phyloP scores from a whole-genome alignment of 1,139 yeast species.

The Diutina pseudorugosa region DNA sequence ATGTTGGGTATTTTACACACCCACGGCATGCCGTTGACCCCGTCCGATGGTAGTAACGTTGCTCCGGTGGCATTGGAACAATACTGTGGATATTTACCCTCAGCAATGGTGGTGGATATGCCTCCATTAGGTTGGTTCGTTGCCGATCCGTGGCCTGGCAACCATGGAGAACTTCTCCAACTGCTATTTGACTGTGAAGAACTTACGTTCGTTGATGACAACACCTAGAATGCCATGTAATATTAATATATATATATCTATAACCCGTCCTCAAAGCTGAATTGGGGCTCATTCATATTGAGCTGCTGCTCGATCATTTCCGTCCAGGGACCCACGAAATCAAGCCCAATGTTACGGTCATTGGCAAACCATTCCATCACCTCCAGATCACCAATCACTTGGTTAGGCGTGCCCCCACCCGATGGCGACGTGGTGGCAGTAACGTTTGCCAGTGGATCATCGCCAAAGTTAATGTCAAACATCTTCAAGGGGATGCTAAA shows the following conservation, averaged over 20 bases:
- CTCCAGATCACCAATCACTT: slow-evolving; percentile 28
- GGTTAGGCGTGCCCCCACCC: not conserved
- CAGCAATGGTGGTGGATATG: not conserved
- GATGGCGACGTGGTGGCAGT: not conserved
- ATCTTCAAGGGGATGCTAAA: not conserved
- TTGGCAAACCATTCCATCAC: slow-evolving; percentile 64
- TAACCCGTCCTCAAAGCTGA: slow-evolving; percentile 14
- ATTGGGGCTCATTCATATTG: slow-evolving; percentile 16
- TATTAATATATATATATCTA: not conserved
- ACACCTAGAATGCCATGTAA: not conserved
- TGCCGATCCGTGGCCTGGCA: not conserved
- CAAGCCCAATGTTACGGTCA: slow-evolving; percentile 58
- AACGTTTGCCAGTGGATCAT: not conserved
- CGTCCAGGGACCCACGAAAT: slow-evolving; percentile 83
- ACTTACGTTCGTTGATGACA: not conserved
- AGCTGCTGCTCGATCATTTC: slow-evolving; percentile 66
- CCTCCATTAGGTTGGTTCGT: not conserved
- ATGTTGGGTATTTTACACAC: not conserved
- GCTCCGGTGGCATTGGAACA: not conserved
- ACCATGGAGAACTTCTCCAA: not conserved
- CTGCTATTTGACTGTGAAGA: not conserved
- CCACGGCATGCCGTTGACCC: not conserved
- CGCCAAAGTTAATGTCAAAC: not conserved
- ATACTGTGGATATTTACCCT: not conserved
- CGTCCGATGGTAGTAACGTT: not conserved